Evolutionary conservation across 495 filamentous ascomycete genomes (phyloP), one percentile per base, ranked within the genome.

Genomic region (Neurospora terricola): DNA sequence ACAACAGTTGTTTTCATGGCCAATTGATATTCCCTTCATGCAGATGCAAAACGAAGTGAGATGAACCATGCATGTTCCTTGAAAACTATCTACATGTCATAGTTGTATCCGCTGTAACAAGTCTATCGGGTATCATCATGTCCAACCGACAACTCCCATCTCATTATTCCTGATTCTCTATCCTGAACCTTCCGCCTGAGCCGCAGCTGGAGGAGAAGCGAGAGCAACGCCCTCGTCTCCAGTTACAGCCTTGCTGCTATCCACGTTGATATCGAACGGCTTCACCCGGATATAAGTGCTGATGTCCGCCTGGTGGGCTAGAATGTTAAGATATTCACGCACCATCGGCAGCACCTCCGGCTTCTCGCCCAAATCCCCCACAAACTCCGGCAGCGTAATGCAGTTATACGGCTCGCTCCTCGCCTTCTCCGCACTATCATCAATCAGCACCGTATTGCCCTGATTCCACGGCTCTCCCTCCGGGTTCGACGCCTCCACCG

Each of bases 401-500:
- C 93, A 87, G 73, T 98, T 99, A 82, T 87, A 89, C 0, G 96
- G 96, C 79, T 99, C 91, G 72, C 87, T 90, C 70, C 85, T 84
- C 3, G 91, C 96, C 83, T 98, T 99, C 73, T 91, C 82, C 12
- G 78, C 78, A 69, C 88, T 91, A 80, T 98, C 96, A 75, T 99
- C 96, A 30, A 98, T 90, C 14, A 99, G 83, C 38, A 99, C 83
- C 0, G 96, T 98, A 79, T 98, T 95, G n/a, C 82, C 84, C 81
- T 97, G 95, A 74, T 86, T 83, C 92, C 93, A 99, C 37, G 75
- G 75, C 38, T 71, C 78, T 40, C 81, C 84, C 2, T 16, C 0
- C 2, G 74, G 72, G 38, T 91, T 88, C 7, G 80, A 77, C 0
- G 78, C 75, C 71, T 83, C 82, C 11, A 97, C 84, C 0, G 66